Evolutionary conservation across 2,329 filamentous ascomycete species (phyloP), one percentile per base, ranked within the genome.

Genomic region (Verticillium dahliae): DNA sequence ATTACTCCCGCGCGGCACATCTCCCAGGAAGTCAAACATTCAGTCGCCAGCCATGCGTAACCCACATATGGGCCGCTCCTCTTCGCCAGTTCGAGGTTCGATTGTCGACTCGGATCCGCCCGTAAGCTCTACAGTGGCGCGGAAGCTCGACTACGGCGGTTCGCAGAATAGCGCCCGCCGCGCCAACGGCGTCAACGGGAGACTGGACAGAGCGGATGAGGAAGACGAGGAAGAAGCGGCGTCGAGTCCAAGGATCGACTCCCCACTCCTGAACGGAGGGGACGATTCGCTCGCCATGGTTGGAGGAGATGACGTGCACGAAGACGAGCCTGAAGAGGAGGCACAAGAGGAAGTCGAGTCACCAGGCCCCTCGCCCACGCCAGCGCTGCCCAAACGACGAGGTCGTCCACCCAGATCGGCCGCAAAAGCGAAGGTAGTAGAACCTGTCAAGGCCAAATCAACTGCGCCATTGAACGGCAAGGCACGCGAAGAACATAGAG

Each of bases 1-100:
- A 18, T 54, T 65, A 4, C 58, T 65, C 15, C 64, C 64, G 14
- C 63, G 64, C 35, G 64, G 64, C 56, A 65, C 58, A 15, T 90
- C 88, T 2, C 89, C 89, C 1, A 79, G 83, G 60, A 90, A 89
- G 73, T 88, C 87, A 3, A 76, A 81, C 38, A 78, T 86, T 33
- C 76, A 79, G 13, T 85, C 83, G 2, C 88, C 88, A 0, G 86
- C 88, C 33, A 81, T 85, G 64, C 81, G 82, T 61, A 86, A 85
- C 67, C 85, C 83, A 4, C 81, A 82, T 57, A 73, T 88, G 60
- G 82, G 79, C 35, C 83, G 80, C 55, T 76, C 77, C 18, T 83
- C 83, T 13, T 85, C 81, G 15, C 80, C 83, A 0, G 70, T 73
- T 10, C 76, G 77, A 27, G 78, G 74, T n/a, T 73, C 75, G 1